These are phyloP conservation scores for Rhodomyrtus tomentosa DNA, from an alignment of 345 rosid species.

Conservation along the genomic window DNA sequence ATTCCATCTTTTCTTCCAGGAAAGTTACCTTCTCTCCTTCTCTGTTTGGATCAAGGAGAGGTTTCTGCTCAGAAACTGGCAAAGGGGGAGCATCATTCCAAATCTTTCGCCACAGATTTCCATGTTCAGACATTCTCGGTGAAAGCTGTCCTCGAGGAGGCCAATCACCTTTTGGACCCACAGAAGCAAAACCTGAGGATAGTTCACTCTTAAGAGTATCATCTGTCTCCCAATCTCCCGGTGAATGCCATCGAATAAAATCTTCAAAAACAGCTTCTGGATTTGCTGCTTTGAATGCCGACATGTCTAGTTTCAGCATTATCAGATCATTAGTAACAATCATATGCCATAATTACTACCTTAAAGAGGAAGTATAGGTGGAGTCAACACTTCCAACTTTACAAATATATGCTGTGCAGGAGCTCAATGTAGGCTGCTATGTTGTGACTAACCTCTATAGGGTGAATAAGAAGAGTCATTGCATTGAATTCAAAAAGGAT, in stretches of 20 bases:
- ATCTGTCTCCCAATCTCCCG: conserved; percentile 79
- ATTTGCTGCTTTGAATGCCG: conserved; percentile 99
- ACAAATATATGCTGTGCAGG: not conserved
- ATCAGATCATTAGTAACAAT: not conserved
- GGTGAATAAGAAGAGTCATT: not conserved
- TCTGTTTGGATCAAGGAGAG: conserved; percentile 72
- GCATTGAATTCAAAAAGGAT: not conserved
- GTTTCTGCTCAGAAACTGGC: conserved; percentile 77
- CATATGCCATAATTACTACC: not conserved
- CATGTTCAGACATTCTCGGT: conserved; percentile 80
- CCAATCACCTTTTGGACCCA: conserved; percentile 42
- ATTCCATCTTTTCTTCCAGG: not conserved
- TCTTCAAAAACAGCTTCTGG: conserved; percentile 91
- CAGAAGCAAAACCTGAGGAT: conserved; percentile 19
- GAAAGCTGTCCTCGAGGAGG: conserved; percentile 93
- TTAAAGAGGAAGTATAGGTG: not conserved
- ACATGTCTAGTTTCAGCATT: conserved; percentile 58
- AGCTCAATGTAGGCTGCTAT: not conserved
- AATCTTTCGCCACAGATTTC: conserved; percentile 80
- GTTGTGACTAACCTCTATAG: not conserved
- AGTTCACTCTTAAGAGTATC: conserved; percentile 23
- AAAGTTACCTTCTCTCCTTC: conserved; percentile 85
- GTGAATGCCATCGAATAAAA: conserved; percentile 98
- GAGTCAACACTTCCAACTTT: not conserved
- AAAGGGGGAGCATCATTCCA: conserved; percentile 81